Conservation (phyloP, 1,284 basidiomycete species). For the Lentinula novae-zelandiae region DNA sequence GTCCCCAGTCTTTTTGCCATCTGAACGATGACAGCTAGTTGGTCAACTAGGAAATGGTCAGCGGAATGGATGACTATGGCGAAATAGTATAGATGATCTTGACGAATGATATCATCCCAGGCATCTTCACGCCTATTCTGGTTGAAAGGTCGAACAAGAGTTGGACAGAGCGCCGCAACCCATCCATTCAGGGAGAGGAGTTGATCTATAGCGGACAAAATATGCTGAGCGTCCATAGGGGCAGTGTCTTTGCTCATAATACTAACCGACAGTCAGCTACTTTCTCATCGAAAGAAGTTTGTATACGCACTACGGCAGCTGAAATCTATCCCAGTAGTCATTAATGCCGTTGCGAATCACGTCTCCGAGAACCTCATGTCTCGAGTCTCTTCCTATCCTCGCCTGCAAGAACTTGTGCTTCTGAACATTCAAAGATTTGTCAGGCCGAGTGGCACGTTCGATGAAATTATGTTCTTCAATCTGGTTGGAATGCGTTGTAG, state of each 20-base stretch:
- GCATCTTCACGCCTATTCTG: conserved; percentile 80
- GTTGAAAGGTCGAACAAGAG: conserved; percentile 85
- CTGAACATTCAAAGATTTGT: conserved; percentile 82
- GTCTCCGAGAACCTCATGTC: conserved; percentile 74
- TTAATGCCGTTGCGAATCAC: conserved; percentile 72
- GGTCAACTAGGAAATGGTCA: conserved; percentile 96
- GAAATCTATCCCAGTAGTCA: conserved; percentile 90
- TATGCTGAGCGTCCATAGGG: conserved; percentile 84
- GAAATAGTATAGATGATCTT: conserved; percentile 87
- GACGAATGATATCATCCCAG: conserved; percentile 81
- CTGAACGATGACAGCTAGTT: conserved; percentile 93
- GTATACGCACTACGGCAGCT: conserved; percentile 75
- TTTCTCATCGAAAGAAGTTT: neutral
- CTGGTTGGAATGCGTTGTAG: conserved; percentile 37
- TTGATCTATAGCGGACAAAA: conserved; percentile 84
- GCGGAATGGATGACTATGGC: conserved; percentile 93
- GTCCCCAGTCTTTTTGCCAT: conserved; percentile 86
- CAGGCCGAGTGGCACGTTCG: conserved; percentile 79
- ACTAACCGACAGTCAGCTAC: conserved; percentile 31
- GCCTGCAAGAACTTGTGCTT: conserved; percentile 85
- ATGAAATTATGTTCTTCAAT: conserved; percentile 81
- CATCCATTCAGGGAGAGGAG: conserved; percentile 92
- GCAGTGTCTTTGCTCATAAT: conserved; percentile 79
- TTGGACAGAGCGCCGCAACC: conserved; percentile 96
- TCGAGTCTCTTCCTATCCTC: conserved; percentile 80